Evolutionary conservation across 2,329 filamentous ascomycete genomes (phyloP).

Genomic region (Aspergillus aculeatinus): DNA sequence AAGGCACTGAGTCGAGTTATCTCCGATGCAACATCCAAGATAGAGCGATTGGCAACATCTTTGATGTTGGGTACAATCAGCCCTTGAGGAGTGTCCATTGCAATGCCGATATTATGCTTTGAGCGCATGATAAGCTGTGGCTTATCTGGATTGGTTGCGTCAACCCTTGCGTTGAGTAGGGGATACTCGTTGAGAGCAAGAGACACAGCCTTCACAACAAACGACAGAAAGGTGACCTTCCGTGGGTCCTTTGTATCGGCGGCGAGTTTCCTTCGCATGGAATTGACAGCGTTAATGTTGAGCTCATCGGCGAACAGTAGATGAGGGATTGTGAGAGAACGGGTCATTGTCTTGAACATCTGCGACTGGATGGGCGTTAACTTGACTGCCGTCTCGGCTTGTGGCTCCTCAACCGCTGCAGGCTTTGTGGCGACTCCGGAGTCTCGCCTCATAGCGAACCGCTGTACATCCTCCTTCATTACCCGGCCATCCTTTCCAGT

Average conservation of each 20-base stretch:
- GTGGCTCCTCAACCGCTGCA: constrained; percentile 44
- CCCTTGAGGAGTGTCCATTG: constrained; percentile 88
- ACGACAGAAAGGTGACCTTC: constrained; percentile 86
- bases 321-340: constrained; percentile 85
- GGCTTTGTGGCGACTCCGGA: constrained; percentile 28
- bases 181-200: constrained; percentile 79
- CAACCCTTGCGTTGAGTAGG: constrained; percentile 81
- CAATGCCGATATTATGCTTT: constrained; percentile 91
- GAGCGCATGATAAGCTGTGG: constrained; percentile 75
- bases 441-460: constrained; percentile 60
- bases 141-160: constrained; percentile 61
- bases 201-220: constrained; percentile 94
- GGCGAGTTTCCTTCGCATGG: constrained; percentile 74
- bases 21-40: constrained; percentile 75
- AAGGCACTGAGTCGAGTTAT: constrained; percentile 70
- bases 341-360: constrained; percentile 99
- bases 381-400: constrained; percentile 66
- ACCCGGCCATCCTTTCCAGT: constrained; percentile 91
- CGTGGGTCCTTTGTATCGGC: constrained; percentile 49
- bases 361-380: constrained; percentile 79
- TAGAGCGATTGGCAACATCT: constrained; percentile 73
- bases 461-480: constrained; percentile 85
- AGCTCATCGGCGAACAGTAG: constrained; percentile 93
- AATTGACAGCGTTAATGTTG: constrained; percentile 72
- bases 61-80: constrained; percentile 90